These are phyloP conservation scores for Larix sibirica DNA, from an alignment of 83 land plant genomes.

Conservation along the genomic window DNA sequence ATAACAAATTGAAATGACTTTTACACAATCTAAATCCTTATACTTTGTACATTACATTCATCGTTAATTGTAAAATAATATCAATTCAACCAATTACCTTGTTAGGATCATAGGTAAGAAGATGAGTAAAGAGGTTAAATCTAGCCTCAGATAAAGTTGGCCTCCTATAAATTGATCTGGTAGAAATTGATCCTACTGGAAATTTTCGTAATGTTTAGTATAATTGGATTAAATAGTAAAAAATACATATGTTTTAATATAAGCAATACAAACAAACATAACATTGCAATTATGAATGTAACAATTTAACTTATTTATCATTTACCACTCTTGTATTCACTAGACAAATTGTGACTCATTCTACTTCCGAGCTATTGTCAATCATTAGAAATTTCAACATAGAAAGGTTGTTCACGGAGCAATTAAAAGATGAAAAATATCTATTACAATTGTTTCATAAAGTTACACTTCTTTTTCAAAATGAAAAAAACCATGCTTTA, in stretches of 20 bases:
- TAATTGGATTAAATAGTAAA: constrained; percentile 13
- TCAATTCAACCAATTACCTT: constrained; percentile 39
- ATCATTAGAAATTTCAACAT: no score
- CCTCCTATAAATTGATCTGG: no score
- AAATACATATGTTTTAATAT: neutral
- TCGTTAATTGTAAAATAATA: no score
- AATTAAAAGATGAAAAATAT: neutral
- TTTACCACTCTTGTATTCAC: neutral
- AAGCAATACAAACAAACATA: neutral
- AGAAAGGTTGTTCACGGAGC: neutral
- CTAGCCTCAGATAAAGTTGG: constrained; percentile 74
- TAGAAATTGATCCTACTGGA: constrained; percentile 52
- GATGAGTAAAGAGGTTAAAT: constrained; percentile 67
- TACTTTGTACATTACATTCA: no score
- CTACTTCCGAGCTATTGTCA: no score
- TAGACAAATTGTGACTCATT: no score
- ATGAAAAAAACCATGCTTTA: no score
- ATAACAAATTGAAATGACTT: constrained; percentile 19
- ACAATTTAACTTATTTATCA: neutral
- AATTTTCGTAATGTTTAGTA: constrained; percentile 48
- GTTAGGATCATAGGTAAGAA: constrained; percentile 76
- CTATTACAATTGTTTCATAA: constrained; percentile 36
- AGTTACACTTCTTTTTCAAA: constrained; percentile 22
- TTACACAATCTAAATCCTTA: neutral
- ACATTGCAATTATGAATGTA: neutral